A percentile compares a stretch with the other conserved stretches of the same genome.
These are phyloP conservation scores for Ramaria rubella DNA, from an alignment of 768 basidiomycete genomes.

Conservation along the genomic window DNA sequence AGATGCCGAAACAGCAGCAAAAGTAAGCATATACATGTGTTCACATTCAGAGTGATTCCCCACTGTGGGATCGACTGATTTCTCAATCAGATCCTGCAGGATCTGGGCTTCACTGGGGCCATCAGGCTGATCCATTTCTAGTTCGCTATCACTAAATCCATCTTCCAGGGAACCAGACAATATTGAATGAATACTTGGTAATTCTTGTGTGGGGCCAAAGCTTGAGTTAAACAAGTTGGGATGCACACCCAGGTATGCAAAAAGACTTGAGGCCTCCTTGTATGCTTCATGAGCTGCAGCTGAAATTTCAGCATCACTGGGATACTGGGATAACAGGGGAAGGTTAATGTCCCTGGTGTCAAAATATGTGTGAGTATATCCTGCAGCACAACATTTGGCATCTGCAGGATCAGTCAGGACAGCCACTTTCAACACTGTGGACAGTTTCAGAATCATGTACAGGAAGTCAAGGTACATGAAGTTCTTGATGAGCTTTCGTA, in stretches of 20 bases:
- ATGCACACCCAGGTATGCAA: constrained; percentile 31
- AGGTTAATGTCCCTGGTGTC: constrained; percentile 19
- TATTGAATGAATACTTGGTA: too few relatives aligned
- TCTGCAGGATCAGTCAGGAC: constrained; percentile 10
- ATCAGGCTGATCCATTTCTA: too few relatives aligned
- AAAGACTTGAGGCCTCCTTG: constrained; percentile 27
- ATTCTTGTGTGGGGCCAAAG: constrained; percentile 30
- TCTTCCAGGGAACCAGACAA: too few relatives aligned
- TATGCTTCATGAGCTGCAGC: constrained; percentile 36
- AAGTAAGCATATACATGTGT: too few relatives aligned
- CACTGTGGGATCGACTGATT: too few relatives aligned
- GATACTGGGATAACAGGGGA: constrained; percentile 16
- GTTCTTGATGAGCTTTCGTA: constrained; percentile 18
- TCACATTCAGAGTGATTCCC: too few relatives aligned
- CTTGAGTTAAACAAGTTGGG: constrained; percentile 27
- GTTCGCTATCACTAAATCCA: too few relatives aligned
- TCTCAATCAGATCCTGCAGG: too few relatives aligned
- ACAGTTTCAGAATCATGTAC: constrained; percentile 18
- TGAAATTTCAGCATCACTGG: constrained; percentile 18
- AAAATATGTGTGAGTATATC: constrained; percentile 26
- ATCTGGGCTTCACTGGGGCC: too few relatives aligned
- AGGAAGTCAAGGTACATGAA: constrained; percentile 20
- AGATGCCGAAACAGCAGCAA: too few relatives aligned
- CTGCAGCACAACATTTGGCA: constrained; percentile 15
- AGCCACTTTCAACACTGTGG: constrained; percentile 13